Base-by-base conservation (phyloP, 2,329 filamentous ascomycete species). In the Fonsecaea multimorphosa region DNA sequence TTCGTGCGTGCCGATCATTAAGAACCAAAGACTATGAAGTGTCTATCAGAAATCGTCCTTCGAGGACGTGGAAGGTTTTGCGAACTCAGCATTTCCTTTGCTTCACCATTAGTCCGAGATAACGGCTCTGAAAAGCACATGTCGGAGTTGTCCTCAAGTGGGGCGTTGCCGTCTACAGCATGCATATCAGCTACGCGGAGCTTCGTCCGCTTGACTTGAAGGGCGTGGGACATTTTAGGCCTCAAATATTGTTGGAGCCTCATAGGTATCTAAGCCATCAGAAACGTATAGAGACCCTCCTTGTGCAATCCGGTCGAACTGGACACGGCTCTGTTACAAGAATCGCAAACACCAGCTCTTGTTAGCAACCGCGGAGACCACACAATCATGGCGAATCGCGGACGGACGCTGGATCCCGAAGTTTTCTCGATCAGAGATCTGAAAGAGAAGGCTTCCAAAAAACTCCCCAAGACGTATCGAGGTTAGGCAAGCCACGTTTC, bases 351-450 rank as follows among this genome's bases (percentile, higher is more conserved):
- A 11, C 3, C 22, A 6, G 9, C 24, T 24, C 11, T 11, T 49
- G 4, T 49, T 14, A 5, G 1, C 8, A 24, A 14, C 24, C 8
- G 9, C 29, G 52, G 14, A 54, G 12, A 54, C n/a, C 57, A 36
- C 9, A 24, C 29, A 31, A 58, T 16, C 38, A 77, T 77, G 75
- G 74, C 76, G 22, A 73, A 76, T 58, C 73, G 75, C 12, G 72
- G 72, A 54, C 70, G 73, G 29, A 73, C 71, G 19, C 67, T 77
- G 4, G 71, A 76, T 56, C 72, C 74, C 68, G 63, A 65, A 24
- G 62, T 70, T 24, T 68, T 68, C 36, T 64, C 57, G 58, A 77
- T 77, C 29, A 63, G 51, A 6, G 68, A 70, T 58, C 49, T 70
- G 49, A 67, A 68, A 56, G 54, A 65, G 22, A 57, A 62, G 44